phyloP scores from a whole-genome alignment of 2,329 filamentous ascomycete genomes.

The Nakataea oryzae region DNA sequence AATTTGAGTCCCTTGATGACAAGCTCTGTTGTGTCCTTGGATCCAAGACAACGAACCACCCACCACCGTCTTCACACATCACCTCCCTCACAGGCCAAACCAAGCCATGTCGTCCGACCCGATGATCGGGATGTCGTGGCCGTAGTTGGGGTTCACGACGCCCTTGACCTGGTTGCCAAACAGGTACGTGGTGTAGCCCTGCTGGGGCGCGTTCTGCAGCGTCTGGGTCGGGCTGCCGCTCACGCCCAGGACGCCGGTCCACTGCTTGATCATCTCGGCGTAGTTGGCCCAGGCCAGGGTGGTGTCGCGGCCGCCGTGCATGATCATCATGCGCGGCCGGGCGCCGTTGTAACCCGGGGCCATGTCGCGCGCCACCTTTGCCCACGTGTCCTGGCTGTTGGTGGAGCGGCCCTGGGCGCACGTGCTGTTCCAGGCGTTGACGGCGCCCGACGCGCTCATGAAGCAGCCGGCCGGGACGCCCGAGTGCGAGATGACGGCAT shows the following conservation, averaged over 20 bases:
- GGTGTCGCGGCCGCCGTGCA: conserved; percentile 41
- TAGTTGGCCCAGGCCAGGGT: conserved; percentile 43
- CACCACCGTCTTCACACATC: too few relatives aligned
- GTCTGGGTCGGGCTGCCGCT: conserved; percentile 9
- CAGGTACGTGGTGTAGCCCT: conserved; percentile 13
- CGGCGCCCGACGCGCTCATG: conserved; percentile 24
- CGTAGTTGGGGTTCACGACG: conserved; percentile 1
- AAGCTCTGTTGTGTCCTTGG: too few relatives aligned
- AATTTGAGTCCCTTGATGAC: too few relatives aligned
- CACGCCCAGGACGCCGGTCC: conserved; percentile 38
- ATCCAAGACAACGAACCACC: too few relatives aligned
- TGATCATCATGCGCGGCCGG: conserved; percentile 45
- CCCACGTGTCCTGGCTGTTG: conserved; percentile 34
- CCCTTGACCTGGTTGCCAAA: conserved; percentile 12
- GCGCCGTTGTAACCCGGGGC: conserved; percentile 38
- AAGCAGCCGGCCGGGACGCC: conserved; percentile 34
- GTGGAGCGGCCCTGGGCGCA: conserved; percentile 36
- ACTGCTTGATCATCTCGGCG: conserved; percentile 46
- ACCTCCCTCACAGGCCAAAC: conserved; percentile 4
- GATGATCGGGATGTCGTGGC: conserved; percentile 6
- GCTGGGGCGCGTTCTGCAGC: conserved; percentile 12
- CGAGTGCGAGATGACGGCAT: conserved; percentile 30
- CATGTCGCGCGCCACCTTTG: conserved; percentile 30
- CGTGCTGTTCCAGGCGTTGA: conserved; percentile 36
- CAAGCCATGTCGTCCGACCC: conserved; percentile 8